Evolutionary conservation across 257 asterid species (phyloP).

Genomic region (Coffea eugenioides): DNA sequence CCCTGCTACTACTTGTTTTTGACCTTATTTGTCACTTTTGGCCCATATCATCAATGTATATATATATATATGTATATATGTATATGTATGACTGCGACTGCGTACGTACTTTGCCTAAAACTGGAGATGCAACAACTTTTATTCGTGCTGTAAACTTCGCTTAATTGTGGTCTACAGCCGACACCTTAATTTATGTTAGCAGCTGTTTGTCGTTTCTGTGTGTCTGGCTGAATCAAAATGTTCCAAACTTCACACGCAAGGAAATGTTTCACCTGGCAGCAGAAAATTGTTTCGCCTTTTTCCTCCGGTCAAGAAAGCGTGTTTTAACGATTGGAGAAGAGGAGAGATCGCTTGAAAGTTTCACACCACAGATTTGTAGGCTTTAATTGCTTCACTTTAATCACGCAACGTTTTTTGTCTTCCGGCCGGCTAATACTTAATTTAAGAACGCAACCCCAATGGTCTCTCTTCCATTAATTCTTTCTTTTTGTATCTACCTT

Average conservation of each 20-base stretch:
- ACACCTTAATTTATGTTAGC: neutral
- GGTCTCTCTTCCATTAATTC: neutral
- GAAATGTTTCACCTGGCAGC: neutral
- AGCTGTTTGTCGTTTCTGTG: neutral
- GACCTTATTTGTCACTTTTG: neutral
- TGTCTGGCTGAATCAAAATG: neutral
- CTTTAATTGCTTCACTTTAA: constrained; percentile 6
- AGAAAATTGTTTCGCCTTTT: neutral
- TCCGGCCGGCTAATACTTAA: neutral
- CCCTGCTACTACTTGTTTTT: neutral
- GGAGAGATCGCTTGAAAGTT: neutral
- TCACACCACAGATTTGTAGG: neutral
- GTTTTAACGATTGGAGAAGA: no score
- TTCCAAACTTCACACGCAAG: constrained; percentile 1
- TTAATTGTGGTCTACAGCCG: neutral
- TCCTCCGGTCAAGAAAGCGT: neutral
- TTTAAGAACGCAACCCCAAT: neutral
- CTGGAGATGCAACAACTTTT: neutral
- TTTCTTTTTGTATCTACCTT: neutral
- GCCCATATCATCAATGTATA: no score
- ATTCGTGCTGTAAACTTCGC: neutral
- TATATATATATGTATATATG: no score
- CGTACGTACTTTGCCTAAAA: neutral
- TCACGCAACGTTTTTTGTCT: constrained; percentile 25
- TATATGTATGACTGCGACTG: neutral